These are phyloP conservation scores for Cytospora leucostoma DNA, from an alignment of 2,329 filamentous ascomycete species.

Conservation along the genomic window DNA sequence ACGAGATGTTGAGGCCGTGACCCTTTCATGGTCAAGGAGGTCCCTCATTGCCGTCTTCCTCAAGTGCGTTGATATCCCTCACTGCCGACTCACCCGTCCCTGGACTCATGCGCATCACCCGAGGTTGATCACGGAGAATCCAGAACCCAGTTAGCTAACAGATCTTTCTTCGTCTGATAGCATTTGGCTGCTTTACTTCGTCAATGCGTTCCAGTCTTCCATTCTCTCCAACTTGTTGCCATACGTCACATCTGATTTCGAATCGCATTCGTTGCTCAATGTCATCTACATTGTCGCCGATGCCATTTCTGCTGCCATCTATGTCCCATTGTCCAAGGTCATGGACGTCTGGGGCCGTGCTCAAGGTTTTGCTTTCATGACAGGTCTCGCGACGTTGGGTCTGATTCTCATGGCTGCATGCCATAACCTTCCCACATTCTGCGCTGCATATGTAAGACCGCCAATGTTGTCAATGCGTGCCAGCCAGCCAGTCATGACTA, in stretches of 20 bases:
- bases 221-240: conserved; percentile 46
- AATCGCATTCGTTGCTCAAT: conserved; percentile 54
- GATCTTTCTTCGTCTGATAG: conserved; percentile 33
- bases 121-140: no score
- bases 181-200: conserved; percentile 53
- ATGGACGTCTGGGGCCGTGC: conserved; percentile 51
- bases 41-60: conserved; percentile 34
- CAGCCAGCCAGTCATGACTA: background rate
- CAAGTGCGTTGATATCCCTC: conserved; percentile 33
- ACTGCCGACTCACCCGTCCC: background rate
- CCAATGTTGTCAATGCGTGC: background rate
- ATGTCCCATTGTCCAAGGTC: conserved; percentile 51
- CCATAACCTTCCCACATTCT: conserved; percentile 53
- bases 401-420: conserved; percentile 63
- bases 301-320: conserved; percentile 58
- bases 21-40: conserved; percentile 30
- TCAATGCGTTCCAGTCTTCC: conserved; percentile 50
- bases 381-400: conserved; percentile 47
- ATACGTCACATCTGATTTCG: conserved; percentile 53
- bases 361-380: conserved; percentile 46
- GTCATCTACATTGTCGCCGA: conserved; percentile 56
- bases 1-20: conserved; percentile 32
- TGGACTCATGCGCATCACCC: background rate
- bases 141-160: background rate
- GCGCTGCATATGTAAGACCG: conserved; percentile 38